A percentile compares a stretch with the other conserved stretches of the same genome.
These are phyloP conservation scores for Lecanicillium sp. DNA, from an alignment of 2,329 filamentous ascomycete genomes.

Conservation along the genomic window DNA sequence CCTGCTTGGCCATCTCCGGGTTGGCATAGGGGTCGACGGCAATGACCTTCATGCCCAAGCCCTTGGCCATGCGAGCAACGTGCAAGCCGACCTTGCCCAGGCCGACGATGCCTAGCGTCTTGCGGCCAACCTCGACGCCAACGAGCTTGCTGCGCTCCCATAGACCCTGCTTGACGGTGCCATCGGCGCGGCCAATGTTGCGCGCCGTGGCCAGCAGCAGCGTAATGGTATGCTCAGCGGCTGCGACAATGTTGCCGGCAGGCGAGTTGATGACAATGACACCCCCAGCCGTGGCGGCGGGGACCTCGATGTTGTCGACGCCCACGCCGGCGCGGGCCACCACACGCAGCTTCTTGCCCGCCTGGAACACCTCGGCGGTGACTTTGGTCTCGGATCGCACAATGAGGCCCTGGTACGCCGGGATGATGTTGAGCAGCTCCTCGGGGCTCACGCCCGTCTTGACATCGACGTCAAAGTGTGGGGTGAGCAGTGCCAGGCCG, in stretches of 20 bases:
- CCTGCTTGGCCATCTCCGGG: constrained; percentile 59
- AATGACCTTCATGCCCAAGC: constrained; percentile 67
- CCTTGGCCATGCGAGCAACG: constrained; percentile 71
- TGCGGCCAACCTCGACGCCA: constrained; percentile 70
- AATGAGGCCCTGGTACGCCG: constrained; percentile 67
- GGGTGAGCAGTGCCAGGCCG: constrained; percentile 60
- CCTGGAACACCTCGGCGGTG: constrained; percentile 57
- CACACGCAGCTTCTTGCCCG: constrained; percentile 63
- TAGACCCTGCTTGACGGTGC: constrained; percentile 60
- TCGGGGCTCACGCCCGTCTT: constrained; percentile 53
- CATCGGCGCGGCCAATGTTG: constrained; percentile 63
- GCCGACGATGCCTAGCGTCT: constrained; percentile 69
- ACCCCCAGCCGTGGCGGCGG: constrained; percentile 62
- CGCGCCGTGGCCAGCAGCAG: constrained; percentile 67
- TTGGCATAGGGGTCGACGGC: constrained; percentile 75
- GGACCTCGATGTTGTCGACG: constrained; percentile 75
- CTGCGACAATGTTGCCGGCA: constrained; percentile 71
- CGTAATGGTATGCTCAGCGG: constrained; percentile 70
- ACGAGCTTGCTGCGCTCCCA: constrained; percentile 72
- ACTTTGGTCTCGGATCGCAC: constrained; percentile 79
- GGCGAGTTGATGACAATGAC: constrained; percentile 78
- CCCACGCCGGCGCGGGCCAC: constrained; percentile 76
- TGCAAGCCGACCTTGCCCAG: constrained; percentile 78
- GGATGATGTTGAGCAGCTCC: constrained; percentile 59
- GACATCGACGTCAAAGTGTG: constrained; percentile 62